A percentile compares a stretch with the other conserved stretches of the same genome.
Conservation (phyloP, 2,329 filamentous ascomycete genomes). For the Diaporthe longicolla region DNA sequence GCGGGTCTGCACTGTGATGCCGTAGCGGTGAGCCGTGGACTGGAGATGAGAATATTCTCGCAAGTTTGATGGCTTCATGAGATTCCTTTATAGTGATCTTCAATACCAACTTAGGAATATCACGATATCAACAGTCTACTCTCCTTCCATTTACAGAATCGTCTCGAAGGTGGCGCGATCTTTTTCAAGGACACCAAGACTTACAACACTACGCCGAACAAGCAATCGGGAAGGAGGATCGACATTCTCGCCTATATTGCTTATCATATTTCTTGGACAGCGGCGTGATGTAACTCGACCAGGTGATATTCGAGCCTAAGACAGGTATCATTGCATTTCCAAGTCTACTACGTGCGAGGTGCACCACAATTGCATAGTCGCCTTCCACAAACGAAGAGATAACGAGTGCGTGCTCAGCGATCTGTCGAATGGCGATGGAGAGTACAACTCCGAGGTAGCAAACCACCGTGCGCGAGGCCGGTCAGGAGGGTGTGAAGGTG, state of each 20-base stretch:
- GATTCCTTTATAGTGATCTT: slow-evolving; percentile 17
- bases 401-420: not conserved
- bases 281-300: slow-evolving; percentile 4
- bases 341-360: not conserved
- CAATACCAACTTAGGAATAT: not conserved
- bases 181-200: not conserved
- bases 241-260: not conserved
- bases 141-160: slow-evolving; percentile 20
- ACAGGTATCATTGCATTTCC: slow-evolving; percentile 6
- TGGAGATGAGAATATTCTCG: not conserved
- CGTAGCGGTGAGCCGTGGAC: not conserved
- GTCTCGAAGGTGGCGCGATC: not conserved
- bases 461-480: not conserved
- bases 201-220: not conserved
- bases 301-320: slow-evolving; percentile 7
- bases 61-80: not conserved
- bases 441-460: not conserved
- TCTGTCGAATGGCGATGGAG: not conserved
- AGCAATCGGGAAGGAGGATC: slow-evolving; percentile 32
- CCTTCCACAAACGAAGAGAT: slow-evolving; percentile 24
- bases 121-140: not conserved
- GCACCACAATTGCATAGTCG: slow-evolving; percentile 11
- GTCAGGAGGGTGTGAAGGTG: slow-evolving; percentile 9
- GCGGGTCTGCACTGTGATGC: not conserved
- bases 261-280: not conserved